phyloP scores from a whole-genome alignment of 768 basidiomycete genomes.

The Boletus fagicola region DNA sequence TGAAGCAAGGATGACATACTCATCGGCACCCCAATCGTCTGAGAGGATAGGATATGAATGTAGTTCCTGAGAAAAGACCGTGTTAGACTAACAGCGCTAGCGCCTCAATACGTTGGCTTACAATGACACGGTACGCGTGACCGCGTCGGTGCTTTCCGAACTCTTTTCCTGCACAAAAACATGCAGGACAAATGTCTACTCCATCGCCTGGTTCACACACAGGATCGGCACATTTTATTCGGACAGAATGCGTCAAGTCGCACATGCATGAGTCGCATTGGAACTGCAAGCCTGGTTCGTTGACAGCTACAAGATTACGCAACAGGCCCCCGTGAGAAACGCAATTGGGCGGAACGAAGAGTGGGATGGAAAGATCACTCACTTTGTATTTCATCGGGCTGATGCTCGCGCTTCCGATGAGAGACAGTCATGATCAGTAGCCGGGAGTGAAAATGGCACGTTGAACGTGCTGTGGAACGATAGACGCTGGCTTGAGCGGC shows the following conservation, averaged over 20 bases:
- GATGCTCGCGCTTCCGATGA: conserved; percentile 61
- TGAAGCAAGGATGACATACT: conserved; percentile 50
- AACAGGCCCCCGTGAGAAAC: conserved; percentile 30
- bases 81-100: conserved; percentile 1
- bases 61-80: conserved; percentile 62
- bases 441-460: neutral
- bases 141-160: conserved; percentile 79
- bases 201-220: conserved; percentile 72
- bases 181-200: conserved; percentile 89
- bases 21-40: conserved; percentile 97
- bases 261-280: conserved; percentile 80
- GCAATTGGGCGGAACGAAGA: neutral
- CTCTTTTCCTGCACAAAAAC: conserved; percentile 92
- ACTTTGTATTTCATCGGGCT: conserved; percentile 67
- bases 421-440: conserved; percentile 55
- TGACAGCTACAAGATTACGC: conserved; percentile 53
- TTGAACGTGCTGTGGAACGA: neutral
- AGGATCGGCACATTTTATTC: conserved; percentile 92
- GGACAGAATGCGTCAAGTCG: conserved; percentile 94
- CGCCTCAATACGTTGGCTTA: conserved; percentile 34
- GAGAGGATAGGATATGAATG: conserved; percentile 96
- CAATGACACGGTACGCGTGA: conserved; percentile 91
- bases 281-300: conserved; percentile 80
- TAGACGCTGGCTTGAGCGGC: neutral
- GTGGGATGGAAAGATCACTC: conserved; percentile 24